These are phyloP conservation scores for Penicillium sp. DNA, from an alignment of 2,329 filamentous ascomycete genomes.

Conservation along the genomic window DNA sequence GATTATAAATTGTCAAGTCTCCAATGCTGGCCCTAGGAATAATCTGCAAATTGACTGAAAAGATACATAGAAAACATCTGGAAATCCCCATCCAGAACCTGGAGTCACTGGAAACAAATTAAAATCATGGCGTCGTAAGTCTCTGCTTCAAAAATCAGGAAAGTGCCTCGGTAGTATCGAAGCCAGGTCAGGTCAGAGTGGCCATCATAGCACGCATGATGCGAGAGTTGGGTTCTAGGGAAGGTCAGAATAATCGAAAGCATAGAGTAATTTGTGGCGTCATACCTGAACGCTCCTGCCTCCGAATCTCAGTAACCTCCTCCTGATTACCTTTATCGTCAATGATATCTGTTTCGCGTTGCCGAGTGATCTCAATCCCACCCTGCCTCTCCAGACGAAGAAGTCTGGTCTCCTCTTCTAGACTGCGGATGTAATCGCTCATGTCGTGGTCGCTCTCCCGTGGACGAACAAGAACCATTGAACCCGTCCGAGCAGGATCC, in stretches of 20 bases:
- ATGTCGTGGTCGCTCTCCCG: conserved; percentile 54
- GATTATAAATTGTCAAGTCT: not conserved
- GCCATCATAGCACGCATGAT: conserved; percentile 62
- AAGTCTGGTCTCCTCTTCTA: conserved; percentile 58
- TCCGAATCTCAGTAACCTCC: conserved; percentile 52
- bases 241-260: conserved; percentile 12
- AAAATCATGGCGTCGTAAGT: conserved; percentile 5
- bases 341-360: conserved; percentile 27
- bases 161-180: not conserved
- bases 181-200: conserved; percentile 52
- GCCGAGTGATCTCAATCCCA: conserved; percentile 27
- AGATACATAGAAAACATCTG: conserved; percentile 1
- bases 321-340: conserved; percentile 36
- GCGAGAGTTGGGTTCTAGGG: conserved; percentile 53
- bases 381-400: conserved; percentile 48
- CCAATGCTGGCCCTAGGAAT: not conserved
- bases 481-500: conserved; percentile 36
- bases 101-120: not conserved
- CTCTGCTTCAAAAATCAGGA: conserved; percentile 1
- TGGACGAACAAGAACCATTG: conserved; percentile 44
- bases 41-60: not conserved
- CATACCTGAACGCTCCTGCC: conserved; percentile 87
- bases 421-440: conserved; percentile 59
- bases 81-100: not conserved
- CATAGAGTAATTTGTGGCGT: not conserved